Base-by-base conservation (phyloP, 1,284 basidiomycete species). In the Naganishia sp. region DNA sequence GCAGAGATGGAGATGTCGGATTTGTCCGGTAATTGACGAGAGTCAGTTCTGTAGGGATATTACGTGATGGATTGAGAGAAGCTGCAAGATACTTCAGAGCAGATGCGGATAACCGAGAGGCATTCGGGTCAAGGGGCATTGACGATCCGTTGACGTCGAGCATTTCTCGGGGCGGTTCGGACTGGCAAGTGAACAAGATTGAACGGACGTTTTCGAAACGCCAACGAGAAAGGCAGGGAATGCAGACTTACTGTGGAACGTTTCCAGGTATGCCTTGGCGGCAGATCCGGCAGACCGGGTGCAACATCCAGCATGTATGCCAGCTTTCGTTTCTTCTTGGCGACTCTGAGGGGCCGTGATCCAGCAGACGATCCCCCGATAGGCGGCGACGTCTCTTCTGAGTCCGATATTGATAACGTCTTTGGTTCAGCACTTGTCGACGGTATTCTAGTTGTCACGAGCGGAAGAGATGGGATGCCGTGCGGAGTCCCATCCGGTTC, bases 231-330 rank as follows among this genome's bases (percentile, higher is more conserved):
- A 53, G 18, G 28, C 50, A 31, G 15, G 7, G 33, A n/a, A 1
- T 21, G 36, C 13, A 13, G n/a, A 61, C 59, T 50, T 23, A 61
- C 59, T 23, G 48, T 33, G 18, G 59, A 49, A 21, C 59, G 59
- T 25, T 61, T 61, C 59, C 59, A 61, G n/a, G 59, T 61, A 43
- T 61, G 59, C 21, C 59, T 49, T 13, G 59, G 59, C 16, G 59
- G 59, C 21, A 61, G 42, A 33, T 61, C 59, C 28, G 59, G 59
- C 33, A 61, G 45, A 52, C 59, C 50, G n/a, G 59, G 33, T 11
- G 36, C 48, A 33, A 61, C 42, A 52, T 61, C 49, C 28, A 61
- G 36, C 59, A 61, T 61, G 42, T 61, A 61, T 25, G 49, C 48
- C n/a, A 61, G 36, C 59, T 61, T 61, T 25, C 59, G 39, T 39